phyloP scores from a whole-genome alignment of 1,284 basidiomycete species.

The Sparassis latifolia region DNA sequence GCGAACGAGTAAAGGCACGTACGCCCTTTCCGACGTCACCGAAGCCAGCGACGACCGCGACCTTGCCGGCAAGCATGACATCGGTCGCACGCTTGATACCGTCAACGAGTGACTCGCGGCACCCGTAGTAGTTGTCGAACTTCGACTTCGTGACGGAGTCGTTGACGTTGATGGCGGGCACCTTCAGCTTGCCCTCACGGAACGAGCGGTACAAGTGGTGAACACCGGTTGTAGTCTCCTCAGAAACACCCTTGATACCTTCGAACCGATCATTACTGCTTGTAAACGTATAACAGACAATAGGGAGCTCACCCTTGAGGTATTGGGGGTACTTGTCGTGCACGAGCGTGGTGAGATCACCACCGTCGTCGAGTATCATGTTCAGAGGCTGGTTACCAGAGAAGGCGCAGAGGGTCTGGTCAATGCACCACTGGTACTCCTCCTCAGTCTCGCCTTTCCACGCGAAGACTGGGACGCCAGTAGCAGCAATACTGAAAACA shows the following conservation, averaged over 20 bases:
- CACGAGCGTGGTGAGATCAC: conserved; percentile 92
- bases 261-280: conserved; percentile 1
- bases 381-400: conserved; percentile 79
- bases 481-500: conserved; percentile 78
- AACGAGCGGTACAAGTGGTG: conserved; percentile 98
- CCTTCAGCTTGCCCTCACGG: conserved; percentile 93
- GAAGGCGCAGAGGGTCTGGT: conserved; percentile 90
- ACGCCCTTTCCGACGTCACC: conserved; percentile 99
- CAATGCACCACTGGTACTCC: conserved; percentile 98
- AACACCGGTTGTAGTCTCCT: conserved; percentile 99
- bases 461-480: conserved; percentile 96
- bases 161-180: conserved; percentile 99
- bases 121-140: conserved; percentile 96
- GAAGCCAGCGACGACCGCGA: conserved; percentile 97
- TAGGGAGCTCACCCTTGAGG: conserved; percentile 48
- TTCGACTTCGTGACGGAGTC: conserved; percentile 99
- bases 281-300: conserved; percentile 4
- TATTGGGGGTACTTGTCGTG: conserved; percentile 96
- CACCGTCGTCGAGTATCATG: conserved; percentile 99
- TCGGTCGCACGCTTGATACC: conserved; percentile 99
- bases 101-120: conserved; percentile 99
- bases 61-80: conserved; percentile 99
- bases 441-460: conserved; percentile 99
- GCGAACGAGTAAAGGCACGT: conserved; percentile 29
- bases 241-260: conserved; percentile 92